These are phyloP conservation scores for Withania somnifera DNA, from an alignment of 305 asterid species.

Conservation along the genomic window DNA sequence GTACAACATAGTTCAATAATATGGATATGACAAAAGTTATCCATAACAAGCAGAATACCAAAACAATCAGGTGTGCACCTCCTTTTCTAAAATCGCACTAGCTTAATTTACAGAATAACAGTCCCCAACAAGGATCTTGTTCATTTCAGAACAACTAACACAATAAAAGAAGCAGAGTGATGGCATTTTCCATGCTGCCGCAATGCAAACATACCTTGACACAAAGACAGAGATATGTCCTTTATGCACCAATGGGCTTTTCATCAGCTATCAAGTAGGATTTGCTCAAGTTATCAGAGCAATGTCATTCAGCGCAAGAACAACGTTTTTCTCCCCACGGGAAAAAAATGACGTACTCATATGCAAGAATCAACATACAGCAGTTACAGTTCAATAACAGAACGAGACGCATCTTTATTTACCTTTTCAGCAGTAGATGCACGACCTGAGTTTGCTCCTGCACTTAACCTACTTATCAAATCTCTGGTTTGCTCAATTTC, in stretches of 20 bases:
- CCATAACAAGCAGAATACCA: background rate
- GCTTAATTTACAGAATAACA: background rate
- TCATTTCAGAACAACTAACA: background rate
- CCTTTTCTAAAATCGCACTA: background rate
- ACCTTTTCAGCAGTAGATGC: constrained; percentile 99
- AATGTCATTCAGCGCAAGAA: background rate
- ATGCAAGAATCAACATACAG: background rate
- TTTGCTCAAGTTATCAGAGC: background rate
- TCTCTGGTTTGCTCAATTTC: constrained; percentile 80
- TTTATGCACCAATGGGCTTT: background rate
- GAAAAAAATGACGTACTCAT: background rate
- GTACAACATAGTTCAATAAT: background rate
- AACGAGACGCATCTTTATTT: background rate
- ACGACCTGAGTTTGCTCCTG: constrained; percentile 97
- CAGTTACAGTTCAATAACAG: background rate
- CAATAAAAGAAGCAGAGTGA: background rate
- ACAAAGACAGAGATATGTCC: background rate
- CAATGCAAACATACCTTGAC: background rate
- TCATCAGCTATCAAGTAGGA: background rate
- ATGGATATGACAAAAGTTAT: background rate
- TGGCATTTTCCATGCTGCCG: background rate
- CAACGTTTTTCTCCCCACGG: background rate
- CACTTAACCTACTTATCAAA: constrained; percentile 73
- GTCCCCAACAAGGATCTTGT: background rate
- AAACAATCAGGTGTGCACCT: background rate